Conservation (phyloP, 2,329 filamentous ascomycete genomes). For the Epichloe coenophiala region DNA sequence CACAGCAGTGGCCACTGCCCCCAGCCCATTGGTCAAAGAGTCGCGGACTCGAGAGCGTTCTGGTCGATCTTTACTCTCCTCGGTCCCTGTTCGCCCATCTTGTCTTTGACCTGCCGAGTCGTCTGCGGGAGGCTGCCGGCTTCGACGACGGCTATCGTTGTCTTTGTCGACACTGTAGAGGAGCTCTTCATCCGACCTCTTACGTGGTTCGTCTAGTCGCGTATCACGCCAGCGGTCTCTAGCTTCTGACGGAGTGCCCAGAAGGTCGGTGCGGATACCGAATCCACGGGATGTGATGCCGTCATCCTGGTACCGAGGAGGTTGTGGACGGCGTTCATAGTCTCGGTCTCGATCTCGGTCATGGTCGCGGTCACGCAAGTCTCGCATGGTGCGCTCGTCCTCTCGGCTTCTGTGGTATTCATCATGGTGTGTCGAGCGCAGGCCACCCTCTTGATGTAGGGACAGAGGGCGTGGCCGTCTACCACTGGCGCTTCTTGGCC, state of each 20-base stretch:
- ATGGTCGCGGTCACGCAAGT: slow-evolving; percentile 25
- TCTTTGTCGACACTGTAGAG: slow-evolving; percentile 16
- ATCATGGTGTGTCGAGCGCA: slow-evolving; percentile 30
- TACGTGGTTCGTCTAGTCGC: slow-evolving; percentile 16
- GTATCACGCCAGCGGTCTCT: slow-evolving; percentile 24
- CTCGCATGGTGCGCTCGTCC: slow-evolving; percentile 29
- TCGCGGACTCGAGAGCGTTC: slow-evolving; percentile 32
- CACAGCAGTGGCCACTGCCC: slow-evolving; percentile 34
- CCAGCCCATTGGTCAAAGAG: slow-evolving; percentile 33
- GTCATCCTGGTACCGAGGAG: slow-evolving; percentile 31
- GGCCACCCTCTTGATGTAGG: slow-evolving; percentile 36
- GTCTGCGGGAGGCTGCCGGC: slow-evolving; percentile 12
- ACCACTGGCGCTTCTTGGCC: slow-evolving; percentile 7
- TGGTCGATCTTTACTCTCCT: slow-evolving; percentile 19
- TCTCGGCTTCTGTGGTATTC: slow-evolving; percentile 36
- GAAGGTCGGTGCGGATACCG: slow-evolving; percentile 32
- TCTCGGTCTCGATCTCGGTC: slow-evolving; percentile 15
- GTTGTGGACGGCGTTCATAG: slow-evolving; percentile 15
- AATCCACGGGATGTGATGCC: slow-evolving; percentile 34
- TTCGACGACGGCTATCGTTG: slow-evolving; percentile 16
- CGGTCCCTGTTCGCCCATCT: slow-evolving; percentile 17
- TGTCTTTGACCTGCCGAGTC: slow-evolving; percentile 17
- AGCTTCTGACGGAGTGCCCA: slow-evolving; percentile 26
- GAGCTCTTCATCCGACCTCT: slow-evolving; percentile 18
- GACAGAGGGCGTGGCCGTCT: slow-evolving; percentile 31